phyloP scores from a whole-genome alignment of 768 basidiomycete species.

The Candolleomyces eurysporus region DNA sequence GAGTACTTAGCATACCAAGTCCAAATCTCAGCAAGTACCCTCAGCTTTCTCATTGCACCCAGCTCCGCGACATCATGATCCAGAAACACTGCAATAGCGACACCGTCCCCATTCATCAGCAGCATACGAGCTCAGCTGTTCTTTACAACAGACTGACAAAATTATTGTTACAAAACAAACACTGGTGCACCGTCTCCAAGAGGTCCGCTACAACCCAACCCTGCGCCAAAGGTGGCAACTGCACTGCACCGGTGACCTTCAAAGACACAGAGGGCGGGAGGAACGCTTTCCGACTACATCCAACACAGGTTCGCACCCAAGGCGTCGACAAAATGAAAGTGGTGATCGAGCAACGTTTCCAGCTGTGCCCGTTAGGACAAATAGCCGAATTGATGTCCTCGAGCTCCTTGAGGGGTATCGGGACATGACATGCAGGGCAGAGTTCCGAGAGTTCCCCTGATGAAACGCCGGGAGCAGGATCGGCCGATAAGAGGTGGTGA shows the following conservation, averaged over 20 bases:
- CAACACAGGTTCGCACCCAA: constrained; percentile 74
- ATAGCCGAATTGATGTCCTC: constrained; percentile 56
- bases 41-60: too few relatives aligned
- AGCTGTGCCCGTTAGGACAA: constrained; percentile 72
- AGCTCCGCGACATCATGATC: too few relatives aligned
- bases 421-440: constrained; percentile 73
- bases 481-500: constrained; percentile 18
- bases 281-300: constrained; percentile 79
- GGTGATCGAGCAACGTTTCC: constrained; percentile 83
- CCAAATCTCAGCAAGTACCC: too few relatives aligned
- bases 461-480: constrained; percentile 20
- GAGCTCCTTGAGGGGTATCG: constrained; percentile 42
- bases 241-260: constrained; percentile 30
- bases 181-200: constrained; percentile 63
- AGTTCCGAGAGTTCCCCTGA: constrained; percentile 48
- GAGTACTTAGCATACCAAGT: too few relatives aligned
- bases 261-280: constrained; percentile 48
- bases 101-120: too few relatives aligned
- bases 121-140: too few relatives aligned
- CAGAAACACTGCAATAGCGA: too few relatives aligned
- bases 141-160: constrained; percentile 56
- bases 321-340: constrained; percentile 80
- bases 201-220: constrained; percentile 68
- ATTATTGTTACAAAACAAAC: constrained; percentile 66
- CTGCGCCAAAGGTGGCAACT: constrained; percentile 46